Conservation (phyloP, 371 early-diverging fungal genomes). For the Synchytrium microbalum region DNA sequence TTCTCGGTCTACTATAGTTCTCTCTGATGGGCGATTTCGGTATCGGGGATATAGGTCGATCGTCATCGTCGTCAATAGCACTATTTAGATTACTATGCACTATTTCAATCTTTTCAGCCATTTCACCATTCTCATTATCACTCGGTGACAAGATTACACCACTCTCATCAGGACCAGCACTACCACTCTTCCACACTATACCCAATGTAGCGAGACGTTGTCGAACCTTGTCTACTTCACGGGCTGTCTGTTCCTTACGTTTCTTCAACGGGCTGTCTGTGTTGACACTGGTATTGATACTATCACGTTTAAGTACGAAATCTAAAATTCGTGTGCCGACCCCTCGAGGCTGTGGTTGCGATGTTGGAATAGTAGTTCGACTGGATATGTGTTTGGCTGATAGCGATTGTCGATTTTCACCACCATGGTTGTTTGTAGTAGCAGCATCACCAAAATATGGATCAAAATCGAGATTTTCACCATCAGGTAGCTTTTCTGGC, state of each 20-base stretch:
- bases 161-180: background rate
- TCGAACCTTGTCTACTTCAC: constrained; percentile 16
- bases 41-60: background rate
- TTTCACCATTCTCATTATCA: background rate
- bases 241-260: constrained; percentile 11
- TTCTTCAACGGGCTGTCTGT: background rate
- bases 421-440: background rate
- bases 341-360: background rate
- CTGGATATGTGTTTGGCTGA: constrained; percentile 18
- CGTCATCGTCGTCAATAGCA: background rate
- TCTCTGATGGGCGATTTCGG: background rate
- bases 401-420: constrained; percentile 16
- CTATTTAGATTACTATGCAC: background rate
- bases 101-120: background rate
- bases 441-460: constrained; percentile 16
- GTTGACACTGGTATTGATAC: background rate
- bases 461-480: constrained; percentile 15
- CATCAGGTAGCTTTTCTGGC: background rate
- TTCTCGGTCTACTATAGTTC: background rate
- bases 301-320: background rate
- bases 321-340: background rate
- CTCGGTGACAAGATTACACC: background rate
- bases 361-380: background rate
- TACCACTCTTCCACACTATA: constrained; percentile 11
- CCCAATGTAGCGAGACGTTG: constrained; percentile 13